phyloP scores from a whole-genome alignment of 495 filamentous ascomycete species.

The Xylaria venustula region DNA sequence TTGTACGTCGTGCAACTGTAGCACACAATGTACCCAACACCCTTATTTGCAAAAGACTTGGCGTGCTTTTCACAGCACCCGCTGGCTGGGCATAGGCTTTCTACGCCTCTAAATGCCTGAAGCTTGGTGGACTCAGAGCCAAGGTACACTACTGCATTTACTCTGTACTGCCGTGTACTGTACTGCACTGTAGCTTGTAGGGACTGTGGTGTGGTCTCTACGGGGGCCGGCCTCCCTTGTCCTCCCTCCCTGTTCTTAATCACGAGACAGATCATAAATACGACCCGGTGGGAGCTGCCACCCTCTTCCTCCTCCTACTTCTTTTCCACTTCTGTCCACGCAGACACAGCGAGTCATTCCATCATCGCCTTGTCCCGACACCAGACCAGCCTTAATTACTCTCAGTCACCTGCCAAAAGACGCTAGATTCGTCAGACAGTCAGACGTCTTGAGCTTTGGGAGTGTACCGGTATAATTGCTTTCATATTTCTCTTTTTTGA shows the following conservation, averaged over 20 bases:
- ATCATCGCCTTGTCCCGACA: conserved; percentile 22
- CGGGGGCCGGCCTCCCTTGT: conserved; percentile 26
- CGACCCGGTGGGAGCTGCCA: conserved; percentile 27
- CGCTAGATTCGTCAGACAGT: conserved; percentile 30
- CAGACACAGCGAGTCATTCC: conserved; percentile 12
- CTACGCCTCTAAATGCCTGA: no score
- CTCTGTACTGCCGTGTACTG: no score
- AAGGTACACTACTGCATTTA: neutral
- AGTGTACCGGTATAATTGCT: conserved; percentile 26
- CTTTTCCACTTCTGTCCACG: conserved; percentile 27
- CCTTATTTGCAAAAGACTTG: conserved; percentile 7
- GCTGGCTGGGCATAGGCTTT: neutral
- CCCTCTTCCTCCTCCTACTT: conserved; percentile 23
- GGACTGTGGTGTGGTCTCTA: conserved; percentile 10
- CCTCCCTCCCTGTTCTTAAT: conserved; percentile 29
- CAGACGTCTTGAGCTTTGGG: conserved; percentile 22
- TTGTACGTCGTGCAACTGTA: neutral
- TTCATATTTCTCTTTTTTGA: conserved; percentile 42
- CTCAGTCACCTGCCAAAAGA: conserved; percentile 20
- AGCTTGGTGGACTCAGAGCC: no score
- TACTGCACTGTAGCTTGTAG: no score
- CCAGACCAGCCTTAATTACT: conserved; percentile 11
- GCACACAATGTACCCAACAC: neutral
- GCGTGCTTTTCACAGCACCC: conserved; percentile 8
- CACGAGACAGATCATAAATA: conserved; percentile 35